These are phyloP conservation scores for Malus orientalis DNA, from an alignment of 306 rosid genomes.

Conservation along the genomic window DNA sequence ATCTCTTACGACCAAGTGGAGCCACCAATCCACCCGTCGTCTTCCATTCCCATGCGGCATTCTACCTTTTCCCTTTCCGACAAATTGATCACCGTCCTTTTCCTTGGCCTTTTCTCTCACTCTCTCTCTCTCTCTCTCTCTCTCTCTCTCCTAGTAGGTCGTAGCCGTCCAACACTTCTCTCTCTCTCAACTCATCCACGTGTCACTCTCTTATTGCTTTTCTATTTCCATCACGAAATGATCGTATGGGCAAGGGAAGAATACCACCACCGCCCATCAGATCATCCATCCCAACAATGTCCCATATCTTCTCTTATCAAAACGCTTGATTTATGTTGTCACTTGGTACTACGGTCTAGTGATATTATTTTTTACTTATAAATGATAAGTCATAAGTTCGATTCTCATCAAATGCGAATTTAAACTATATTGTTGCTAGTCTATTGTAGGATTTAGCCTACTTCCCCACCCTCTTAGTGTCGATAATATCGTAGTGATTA, in stretches of 20 bases:
- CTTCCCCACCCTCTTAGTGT: fast-evolving
- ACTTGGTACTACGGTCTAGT: fast-evolving
- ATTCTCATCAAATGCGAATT: fast-evolving
- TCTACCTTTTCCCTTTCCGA: background rate
- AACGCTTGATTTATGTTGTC: fast-evolving
- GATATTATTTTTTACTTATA: too few species aligned
- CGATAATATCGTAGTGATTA: too few species aligned
- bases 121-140: background rate
- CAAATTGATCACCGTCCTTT: background rate
- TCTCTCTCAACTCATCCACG: background rate
- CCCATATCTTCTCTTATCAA: background rate
- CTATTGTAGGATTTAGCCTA: fast-evolving
- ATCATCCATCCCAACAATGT: too few species aligned
- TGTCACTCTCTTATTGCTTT: background rate
- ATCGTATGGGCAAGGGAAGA: background rate
- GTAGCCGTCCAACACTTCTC: background rate
- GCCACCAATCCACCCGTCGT: background rate
- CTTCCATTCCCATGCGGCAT: background rate
- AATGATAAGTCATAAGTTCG: too few species aligned
- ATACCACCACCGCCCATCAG: too few species aligned
- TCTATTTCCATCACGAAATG: background rate
- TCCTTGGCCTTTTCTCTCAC: background rate
- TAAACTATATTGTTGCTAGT: fast-evolving
- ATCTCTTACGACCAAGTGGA: background rate
- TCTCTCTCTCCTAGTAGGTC: background rate